These are phyloP conservation scores for Tetrahymena borealis DNA, from an alignment of 73 alveolate species.

Conservation along the genomic window DNA sequence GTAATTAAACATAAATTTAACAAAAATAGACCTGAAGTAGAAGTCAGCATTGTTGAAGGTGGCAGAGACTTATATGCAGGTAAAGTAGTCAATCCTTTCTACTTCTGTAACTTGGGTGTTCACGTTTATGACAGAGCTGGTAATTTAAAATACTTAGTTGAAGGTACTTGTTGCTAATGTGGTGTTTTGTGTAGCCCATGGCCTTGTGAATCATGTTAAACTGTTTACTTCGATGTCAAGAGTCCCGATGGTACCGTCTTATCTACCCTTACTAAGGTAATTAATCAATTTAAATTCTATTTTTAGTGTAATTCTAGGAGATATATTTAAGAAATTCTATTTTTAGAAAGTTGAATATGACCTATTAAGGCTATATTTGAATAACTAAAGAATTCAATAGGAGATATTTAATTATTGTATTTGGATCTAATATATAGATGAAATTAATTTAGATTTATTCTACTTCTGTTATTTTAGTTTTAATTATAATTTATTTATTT, in stretches of 20 bases:
- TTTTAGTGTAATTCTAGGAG: not conserved
- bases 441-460: no score
- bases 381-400: no score
- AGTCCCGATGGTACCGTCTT: not conserved
- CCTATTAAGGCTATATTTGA: no score
- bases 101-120: not conserved
- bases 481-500: not conserved
- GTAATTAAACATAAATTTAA: not conserved
- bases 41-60: not conserved
- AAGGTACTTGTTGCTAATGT: slow-evolving; percentile 9
- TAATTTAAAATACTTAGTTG: not conserved
- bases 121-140: not conserved
- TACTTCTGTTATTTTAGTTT: no score
- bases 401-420: no score
- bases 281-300: not conserved
- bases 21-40: not conserved
- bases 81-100: not conserved
- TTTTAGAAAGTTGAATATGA: no score
- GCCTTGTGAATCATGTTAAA: slow-evolving; percentile 9
- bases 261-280: not conserved
- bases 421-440: no score
- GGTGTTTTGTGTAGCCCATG: not conserved
- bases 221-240: not conserved
- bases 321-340: no score
- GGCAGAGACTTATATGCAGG: not conserved